Conservation (phyloP, 495 filamentous ascomycete genomes). For the Penicillium ochrochloron region DNA sequence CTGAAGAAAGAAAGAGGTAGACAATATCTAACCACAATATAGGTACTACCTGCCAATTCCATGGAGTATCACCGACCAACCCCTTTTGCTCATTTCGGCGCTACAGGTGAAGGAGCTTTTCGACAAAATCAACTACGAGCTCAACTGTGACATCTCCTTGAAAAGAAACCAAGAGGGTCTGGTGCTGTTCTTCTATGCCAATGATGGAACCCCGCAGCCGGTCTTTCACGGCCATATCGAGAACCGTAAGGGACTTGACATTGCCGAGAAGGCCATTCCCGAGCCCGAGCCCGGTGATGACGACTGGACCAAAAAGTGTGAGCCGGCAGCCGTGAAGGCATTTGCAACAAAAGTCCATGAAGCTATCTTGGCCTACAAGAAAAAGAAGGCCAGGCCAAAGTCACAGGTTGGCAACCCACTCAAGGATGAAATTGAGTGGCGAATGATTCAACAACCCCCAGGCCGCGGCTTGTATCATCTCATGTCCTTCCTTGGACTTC, state of each 20-base stretch:
- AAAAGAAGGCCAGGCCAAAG: background rate
- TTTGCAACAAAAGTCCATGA: background rate
- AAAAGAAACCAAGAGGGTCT: constrained; percentile 56
- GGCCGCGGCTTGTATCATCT: constrained; percentile 9
- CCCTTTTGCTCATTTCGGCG: constrained; percentile 66
- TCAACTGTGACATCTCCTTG: constrained; percentile 54
- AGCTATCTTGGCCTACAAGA: background rate
- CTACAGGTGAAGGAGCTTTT: constrained; percentile 64
- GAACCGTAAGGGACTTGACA: constrained; percentile 36
- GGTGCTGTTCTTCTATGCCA: constrained; percentile 55
- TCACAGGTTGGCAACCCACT: background rate
- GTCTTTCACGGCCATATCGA: constrained; percentile 64
- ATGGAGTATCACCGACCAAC: constrained; percentile 40
- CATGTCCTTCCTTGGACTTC: constrained; percentile 18
- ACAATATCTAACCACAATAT: background rate
- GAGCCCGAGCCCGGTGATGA: background rate
- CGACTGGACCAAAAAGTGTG: background rate
- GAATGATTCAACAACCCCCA: background rate
- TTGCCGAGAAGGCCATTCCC: constrained; percentile 21
- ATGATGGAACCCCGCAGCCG: constrained; percentile 61
- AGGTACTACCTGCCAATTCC: constrained; percentile 73
- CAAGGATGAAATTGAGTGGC: background rate
- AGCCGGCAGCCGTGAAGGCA: background rate
- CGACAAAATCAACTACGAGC: constrained; percentile 57
- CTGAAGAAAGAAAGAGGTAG: background rate